A percentile compares a stretch with the other conserved stretches of the same genome.
These are phyloP conservation scores for Termitomyces sp. DNA, from an alignment of 768 basidiomycete genomes.

Conservation along the genomic window DNA sequence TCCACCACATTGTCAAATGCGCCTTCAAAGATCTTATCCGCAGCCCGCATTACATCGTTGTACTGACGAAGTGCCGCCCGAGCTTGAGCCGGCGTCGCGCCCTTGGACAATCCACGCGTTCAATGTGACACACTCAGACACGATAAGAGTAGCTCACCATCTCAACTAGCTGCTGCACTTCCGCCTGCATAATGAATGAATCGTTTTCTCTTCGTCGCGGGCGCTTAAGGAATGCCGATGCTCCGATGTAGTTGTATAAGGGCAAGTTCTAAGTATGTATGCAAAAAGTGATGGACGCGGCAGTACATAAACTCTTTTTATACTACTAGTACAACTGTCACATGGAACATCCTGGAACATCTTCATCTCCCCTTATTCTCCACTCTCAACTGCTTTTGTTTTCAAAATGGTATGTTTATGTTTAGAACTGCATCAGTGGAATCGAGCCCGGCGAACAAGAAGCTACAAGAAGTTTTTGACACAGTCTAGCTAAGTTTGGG, in stretches of 20 bases:
- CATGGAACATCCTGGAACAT: no score
- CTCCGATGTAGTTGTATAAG: not conserved
- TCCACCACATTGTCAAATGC: slow-evolving; percentile 75
- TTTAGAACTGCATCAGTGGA: not conserved
- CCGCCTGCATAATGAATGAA: slow-evolving; percentile 40
- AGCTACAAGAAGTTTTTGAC: not conserved
- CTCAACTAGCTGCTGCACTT: slow-evolving; percentile 59
- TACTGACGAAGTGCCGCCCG: slow-evolving; percentile 77
- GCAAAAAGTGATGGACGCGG: not conserved
- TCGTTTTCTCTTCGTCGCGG: not conserved
- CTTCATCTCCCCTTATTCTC: not conserved
- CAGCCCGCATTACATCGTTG: slow-evolving; percentile 91
- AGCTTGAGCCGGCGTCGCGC: slow-evolving; percentile 80
- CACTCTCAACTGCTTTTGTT: no score
- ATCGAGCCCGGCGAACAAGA: not conserved
- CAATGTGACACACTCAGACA: not conserved
- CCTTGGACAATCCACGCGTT: slow-evolving; percentile 43
- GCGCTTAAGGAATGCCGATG: not conserved
- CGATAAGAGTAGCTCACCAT: slow-evolving; percentile 29
- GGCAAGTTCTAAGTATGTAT: not conserved
- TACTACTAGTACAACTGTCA: not conserved
- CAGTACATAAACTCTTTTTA: no score
- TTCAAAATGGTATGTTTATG: not conserved
- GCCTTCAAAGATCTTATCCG: slow-evolving; percentile 82
- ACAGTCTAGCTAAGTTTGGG: not conserved